Evolutionary conservation across 2,329 filamentous ascomycete genomes (phyloP), one percentile per base, ranked within the genome.

Genomic region (Pseudocercospora cruenta): DNA sequence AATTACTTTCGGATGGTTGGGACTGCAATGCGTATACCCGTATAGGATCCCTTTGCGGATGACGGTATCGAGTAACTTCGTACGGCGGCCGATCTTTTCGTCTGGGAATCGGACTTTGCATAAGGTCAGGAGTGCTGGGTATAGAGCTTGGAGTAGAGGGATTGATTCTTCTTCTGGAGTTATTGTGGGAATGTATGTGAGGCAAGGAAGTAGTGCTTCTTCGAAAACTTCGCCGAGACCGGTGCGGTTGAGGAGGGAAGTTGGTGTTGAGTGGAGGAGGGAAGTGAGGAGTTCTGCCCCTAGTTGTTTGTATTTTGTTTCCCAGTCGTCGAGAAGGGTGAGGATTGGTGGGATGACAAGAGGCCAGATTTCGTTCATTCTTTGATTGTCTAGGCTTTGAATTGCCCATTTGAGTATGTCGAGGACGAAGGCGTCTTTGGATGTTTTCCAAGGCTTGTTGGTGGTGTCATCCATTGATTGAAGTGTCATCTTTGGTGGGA

Each of bases 151-250:
- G 0, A 97, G 84, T 2, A 97, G 80, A 1, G 75, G 73, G 1
- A 91, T 74, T 3, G 91, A 91, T 63, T 95, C 91, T 0, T 83
- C 76, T 73, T 92, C 90, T 0, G 91, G 88, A 0, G 92, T 97
- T 49, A 96, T 81, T 12, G 85, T 87, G 0, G 94, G 94, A 5
- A 97, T 83, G 72, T 88, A 91, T 7, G 90, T 84, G n/a, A 97
- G 84, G 39, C 89, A 88, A 0, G 92, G 91, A 69, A 89, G 85
- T 1, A 92, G 79, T 2, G 89, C 86, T 21, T 92, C 86, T 72
- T 90, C 85, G 67, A 94, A 90, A 26, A 94, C 85, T 14, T 84
- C 80, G 22, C 84, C 85, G 7, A 94, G 85, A 0, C 91, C 91
- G 0, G 88, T 91, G 54, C 83, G 82, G 12, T 77, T 77, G 53